Evolutionary conservation across 148 eudicot species (phyloP).

Genomic region (Heliosperma pusillum): DNA sequence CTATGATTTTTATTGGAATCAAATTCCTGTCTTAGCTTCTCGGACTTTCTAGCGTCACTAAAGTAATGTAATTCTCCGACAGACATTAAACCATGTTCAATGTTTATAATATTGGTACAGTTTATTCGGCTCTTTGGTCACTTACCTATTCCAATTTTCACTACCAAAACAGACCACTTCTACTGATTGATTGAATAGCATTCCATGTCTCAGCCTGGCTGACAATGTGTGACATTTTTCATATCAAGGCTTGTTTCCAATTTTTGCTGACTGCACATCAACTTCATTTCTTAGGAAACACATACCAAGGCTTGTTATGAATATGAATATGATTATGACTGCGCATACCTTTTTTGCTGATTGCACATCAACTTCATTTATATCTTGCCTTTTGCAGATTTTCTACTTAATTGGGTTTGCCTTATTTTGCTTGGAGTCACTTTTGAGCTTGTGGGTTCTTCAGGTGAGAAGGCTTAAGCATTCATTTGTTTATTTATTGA

Average conservation of each 20-base stretch:
- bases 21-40: too few relatives aligned
- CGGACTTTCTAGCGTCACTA: too few relatives aligned
- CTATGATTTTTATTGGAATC: too few relatives aligned
- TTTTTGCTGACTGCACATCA: background rate
- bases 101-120: too few relatives aligned
- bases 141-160: background rate
- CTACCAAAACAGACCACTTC: background rate
- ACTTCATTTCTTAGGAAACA: background rate
- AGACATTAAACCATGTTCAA: too few relatives aligned
- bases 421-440: constrained; percentile 82
- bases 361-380: too few relatives aligned
- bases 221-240: too few relatives aligned
- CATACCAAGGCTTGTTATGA: background rate
- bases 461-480: constrained; percentile 57
- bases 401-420: constrained; percentile 88
- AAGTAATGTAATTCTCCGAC: too few relatives aligned
- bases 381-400: constrained; percentile 47
- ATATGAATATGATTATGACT: background rate
- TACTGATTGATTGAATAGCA: background rate
- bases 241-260: background rate
- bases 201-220: background rate
- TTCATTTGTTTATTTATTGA: constrained; percentile 9
- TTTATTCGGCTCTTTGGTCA: background rate
- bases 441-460: constrained; percentile 96
- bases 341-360: too few relatives aligned